Percentiles rank a stretch among this genome's conserved stretches.
Conservation (phyloP, 352 stramenopile species). For the Albugo laibachii region DNA sequence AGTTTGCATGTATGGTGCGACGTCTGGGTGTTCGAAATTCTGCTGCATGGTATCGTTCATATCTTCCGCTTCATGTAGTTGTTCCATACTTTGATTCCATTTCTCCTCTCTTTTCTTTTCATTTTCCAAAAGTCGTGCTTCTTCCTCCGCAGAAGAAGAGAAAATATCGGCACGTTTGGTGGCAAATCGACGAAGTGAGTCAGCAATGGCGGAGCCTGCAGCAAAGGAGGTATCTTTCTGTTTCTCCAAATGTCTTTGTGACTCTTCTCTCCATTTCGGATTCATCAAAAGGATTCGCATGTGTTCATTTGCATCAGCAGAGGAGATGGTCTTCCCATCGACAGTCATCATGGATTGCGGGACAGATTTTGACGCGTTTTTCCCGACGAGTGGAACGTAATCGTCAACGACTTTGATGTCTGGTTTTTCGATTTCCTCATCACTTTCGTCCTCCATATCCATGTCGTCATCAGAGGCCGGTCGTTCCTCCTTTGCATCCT, state of each 20-base stretch:
- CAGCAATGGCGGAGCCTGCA: slow-evolving; percentile 85
- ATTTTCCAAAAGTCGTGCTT: slow-evolving; percentile 26
- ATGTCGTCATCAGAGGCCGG: slow-evolving; percentile 52
- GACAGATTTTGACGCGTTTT: neutral
- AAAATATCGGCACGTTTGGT: slow-evolving; percentile 88
- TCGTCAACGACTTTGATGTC: slow-evolving; percentile 70
- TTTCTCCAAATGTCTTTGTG: slow-evolving; percentile 88
- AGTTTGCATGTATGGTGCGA: neutral
- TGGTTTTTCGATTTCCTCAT: slow-evolving; percentile 45
- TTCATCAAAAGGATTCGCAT: slow-evolving; percentile 98
- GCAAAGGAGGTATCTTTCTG: slow-evolving; percentile 93
- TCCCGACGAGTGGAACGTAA: slow-evolving; percentile 49
- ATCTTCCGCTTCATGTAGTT: slow-evolving; percentile 21
- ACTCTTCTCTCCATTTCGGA: slow-evolving; percentile 95
- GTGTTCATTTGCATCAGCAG: slow-evolving; percentile 89
- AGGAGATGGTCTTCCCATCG: slow-evolving; percentile 78
- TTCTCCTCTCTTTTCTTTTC: no score
- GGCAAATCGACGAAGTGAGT: slow-evolving; percentile 86
- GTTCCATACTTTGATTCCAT: slow-evolving; percentile 16
- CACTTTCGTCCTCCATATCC: slow-evolving; percentile 83
- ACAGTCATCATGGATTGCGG: slow-evolving; percentile 26
- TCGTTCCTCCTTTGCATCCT: slow-evolving; percentile 9
- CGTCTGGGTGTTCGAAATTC: neutral
- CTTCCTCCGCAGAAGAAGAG: slow-evolving; percentile 72
- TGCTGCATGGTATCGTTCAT: slow-evolving; percentile 3